Conservation (phyloP, 208 protist species). For the Trypanosoma conorhini region DNA sequence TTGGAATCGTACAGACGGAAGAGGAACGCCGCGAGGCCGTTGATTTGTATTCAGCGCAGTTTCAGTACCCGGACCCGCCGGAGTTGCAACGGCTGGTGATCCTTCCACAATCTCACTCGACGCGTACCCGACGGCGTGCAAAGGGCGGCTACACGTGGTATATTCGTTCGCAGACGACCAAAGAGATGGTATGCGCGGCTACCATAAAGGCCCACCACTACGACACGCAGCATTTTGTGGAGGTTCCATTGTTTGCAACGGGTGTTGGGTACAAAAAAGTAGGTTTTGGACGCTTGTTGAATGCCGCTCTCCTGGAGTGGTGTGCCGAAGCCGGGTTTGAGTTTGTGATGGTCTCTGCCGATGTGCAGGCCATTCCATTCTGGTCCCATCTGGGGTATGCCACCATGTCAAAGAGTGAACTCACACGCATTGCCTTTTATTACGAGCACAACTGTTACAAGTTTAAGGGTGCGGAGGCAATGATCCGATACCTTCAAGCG, state of each 20-base stretch:
- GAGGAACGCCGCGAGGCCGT: slow-evolving; percentile 60
- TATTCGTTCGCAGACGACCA: slow-evolving; percentile 61
- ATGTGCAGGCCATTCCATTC: slow-evolving; percentile 81
- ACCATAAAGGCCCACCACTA: slow-evolving; percentile 79
- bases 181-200: slow-evolving; percentile 76
- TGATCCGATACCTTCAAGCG: slow-evolving; percentile 78
- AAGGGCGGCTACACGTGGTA: slow-evolving; percentile 82
- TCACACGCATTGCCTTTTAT: slow-evolving; percentile 79
- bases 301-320: slow-evolving; percentile 74
- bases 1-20: slow-evolving; percentile 67
- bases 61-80: slow-evolving; percentile 72
- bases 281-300: slow-evolving; percentile 75
- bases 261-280: slow-evolving; percentile 86
- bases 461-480: slow-evolving; percentile 78
- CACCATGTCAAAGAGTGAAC: slow-evolving; percentile 69
- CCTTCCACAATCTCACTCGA: slow-evolving; percentile 65
- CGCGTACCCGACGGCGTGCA: slow-evolving; percentile 65
- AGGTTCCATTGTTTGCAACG: slow-evolving; percentile 89
- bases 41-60: slow-evolving; percentile 84
- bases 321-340: slow-evolving; percentile 59
- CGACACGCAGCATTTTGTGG: slow-evolving; percentile 75
- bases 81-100: slow-evolving; percentile 72
- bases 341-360: slow-evolving; percentile 89
- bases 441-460: slow-evolving; percentile 90
- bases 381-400: slow-evolving; percentile 79